Percentiles rank a stretch among this genome's conserved stretches.
These are phyloP conservation scores for Tilletia setariae DNA, from an alignment of 1,284 basidiomycete genomes.

Conservation along the genomic window DNA sequence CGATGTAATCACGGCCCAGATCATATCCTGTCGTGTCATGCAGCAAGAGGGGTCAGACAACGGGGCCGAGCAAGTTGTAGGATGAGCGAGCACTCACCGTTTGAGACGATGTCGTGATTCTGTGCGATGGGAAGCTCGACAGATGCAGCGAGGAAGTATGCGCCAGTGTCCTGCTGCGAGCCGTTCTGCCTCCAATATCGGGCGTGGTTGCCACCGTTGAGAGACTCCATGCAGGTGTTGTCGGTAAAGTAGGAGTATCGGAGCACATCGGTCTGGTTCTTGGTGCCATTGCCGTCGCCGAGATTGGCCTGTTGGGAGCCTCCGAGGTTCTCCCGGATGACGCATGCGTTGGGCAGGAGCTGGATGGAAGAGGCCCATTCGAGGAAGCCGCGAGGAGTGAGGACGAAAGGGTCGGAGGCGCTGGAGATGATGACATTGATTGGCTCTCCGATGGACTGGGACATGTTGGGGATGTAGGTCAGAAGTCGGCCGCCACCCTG, in stretches of 20 bases:
- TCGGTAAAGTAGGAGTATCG: conserved; percentile 42
- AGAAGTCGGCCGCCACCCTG: conserved; percentile 23
- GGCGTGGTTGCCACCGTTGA: conserved; percentile 50
- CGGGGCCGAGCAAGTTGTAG: background rate
- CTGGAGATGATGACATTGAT: conserved; percentile 49
- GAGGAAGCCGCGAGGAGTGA: conserved; percentile 34
- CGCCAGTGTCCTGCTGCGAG: conserved; percentile 25
- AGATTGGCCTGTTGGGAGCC: conserved; percentile 48
- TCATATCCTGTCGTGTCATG: conserved; percentile 29
- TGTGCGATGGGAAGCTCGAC: conserved; percentile 35
- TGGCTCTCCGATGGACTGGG: conserved; percentile 34
- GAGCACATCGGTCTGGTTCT: conserved; percentile 42
- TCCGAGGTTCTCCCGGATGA: conserved; percentile 41
- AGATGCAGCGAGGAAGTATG: conserved; percentile 47
- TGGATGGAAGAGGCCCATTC: conserved; percentile 36
- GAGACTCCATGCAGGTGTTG: conserved; percentile 38
- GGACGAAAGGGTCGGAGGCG: conserved; percentile 34
- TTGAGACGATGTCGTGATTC: conserved; percentile 39
- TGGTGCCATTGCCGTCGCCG: conserved; percentile 45
- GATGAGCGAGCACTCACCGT: conserved; percentile 25
- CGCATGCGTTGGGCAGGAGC: conserved; percentile 40
- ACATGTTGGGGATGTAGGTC: conserved; percentile 19
- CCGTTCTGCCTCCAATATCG: conserved; percentile 50
- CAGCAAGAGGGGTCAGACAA: background rate
- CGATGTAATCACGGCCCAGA: conserved; percentile 40